Evolutionary conservation across 176 grass and related monocot genomes (phyloP).

Genomic region (Avena sativa): DNA sequence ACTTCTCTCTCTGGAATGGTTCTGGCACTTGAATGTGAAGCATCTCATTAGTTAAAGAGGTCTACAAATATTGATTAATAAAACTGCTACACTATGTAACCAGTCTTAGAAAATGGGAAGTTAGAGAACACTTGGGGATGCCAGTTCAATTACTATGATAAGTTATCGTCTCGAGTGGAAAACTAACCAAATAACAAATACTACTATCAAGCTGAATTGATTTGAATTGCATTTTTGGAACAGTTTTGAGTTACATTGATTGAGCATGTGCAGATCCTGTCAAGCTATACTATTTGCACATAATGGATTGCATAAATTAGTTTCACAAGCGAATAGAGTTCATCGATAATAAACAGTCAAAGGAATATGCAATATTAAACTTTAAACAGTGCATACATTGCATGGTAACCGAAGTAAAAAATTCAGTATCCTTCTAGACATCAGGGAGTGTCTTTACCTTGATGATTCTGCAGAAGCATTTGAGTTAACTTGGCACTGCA

Average conservation of each 20-base stretch:
- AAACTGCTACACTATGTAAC: neutral
- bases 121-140: neutral
- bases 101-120: neutral
- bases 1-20: conserved; percentile 62
- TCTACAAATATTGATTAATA: conserved; percentile 2
- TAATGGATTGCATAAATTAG: neutral
- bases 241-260: neutral
- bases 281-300: conserved; percentile 18
- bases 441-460: conserved; percentile 54
- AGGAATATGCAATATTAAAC: neutral
- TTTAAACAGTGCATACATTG: conserved; percentile 8
- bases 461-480: conserved; percentile 62
- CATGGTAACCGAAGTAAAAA: conserved; percentile 25
- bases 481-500: conserved; percentile 63
- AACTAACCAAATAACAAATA: neutral
- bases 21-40: conserved; percentile 51
- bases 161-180: neutral
- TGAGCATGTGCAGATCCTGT: neutral
- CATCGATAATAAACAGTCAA: neutral
- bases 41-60: conserved; percentile 25
- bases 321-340: neutral
- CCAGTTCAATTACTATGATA: conserved; percentile 6
- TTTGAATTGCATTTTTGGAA: neutral
- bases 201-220: neutral
- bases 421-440: neutral